Evolutionary conservation across 768 basidiomycete species (phyloP).

Genomic region (Pisolithus tinctorius): DNA sequence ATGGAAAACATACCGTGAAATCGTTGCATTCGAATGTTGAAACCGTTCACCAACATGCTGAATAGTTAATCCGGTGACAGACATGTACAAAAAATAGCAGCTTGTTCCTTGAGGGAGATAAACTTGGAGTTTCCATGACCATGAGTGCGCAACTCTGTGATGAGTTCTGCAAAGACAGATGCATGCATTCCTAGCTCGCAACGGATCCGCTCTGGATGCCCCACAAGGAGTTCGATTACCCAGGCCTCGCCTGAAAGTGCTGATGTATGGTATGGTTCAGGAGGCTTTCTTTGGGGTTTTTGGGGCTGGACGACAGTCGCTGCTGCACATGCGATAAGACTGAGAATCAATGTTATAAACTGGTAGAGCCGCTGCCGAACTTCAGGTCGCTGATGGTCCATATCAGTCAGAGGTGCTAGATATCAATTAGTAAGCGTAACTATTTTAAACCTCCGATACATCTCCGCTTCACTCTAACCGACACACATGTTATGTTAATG

Average conservation of each 20-base stretch:
- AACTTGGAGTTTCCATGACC: neutral
- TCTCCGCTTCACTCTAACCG: no score
- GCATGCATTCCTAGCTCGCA: neutral
- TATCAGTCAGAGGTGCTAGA: no score
- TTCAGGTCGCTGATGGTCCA: no score
- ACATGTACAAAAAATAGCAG: no score
- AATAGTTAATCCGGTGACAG: neutral
- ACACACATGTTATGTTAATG: no score
- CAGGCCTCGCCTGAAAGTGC: slow-evolving; percentile 15
- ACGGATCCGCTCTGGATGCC: slow-evolving; percentile 8
- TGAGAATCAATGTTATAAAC: no score
- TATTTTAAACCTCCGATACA: no score
- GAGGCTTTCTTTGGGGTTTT: neutral
- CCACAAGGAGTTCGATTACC: slow-evolving; percentile 15
- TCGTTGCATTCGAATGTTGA: neutral
- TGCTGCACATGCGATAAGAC: no score
- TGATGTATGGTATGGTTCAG: slow-evolving; percentile 17
- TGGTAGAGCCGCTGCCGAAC: slow-evolving; percentile 2
- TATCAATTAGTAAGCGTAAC: no score
- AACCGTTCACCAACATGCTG: neutral
- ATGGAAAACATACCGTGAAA: neutral
- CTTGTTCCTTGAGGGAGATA: no score
- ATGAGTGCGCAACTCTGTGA: neutral
- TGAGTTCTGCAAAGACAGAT: neutral
- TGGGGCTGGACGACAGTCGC: no score